A percentile compares a stretch with the other conserved stretches of the same genome.
Conservation (phyloP, 805 yeast species). For the Metschnikowia gelsemii region DNA sequence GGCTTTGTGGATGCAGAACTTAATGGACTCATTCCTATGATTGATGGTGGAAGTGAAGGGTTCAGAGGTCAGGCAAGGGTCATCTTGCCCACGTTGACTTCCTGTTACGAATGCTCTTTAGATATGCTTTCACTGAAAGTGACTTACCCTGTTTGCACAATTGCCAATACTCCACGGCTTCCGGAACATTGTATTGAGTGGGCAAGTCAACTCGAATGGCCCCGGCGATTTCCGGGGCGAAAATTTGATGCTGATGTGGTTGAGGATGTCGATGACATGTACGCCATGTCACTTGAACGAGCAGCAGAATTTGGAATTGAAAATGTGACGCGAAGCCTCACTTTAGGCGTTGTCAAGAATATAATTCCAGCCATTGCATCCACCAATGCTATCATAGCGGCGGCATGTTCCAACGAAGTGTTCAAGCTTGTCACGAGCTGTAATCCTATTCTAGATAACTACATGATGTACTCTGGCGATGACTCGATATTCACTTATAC, state of each 20-base stretch:
- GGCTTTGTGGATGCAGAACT: conserved; percentile 54
- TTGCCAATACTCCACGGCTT: conserved; percentile 89
- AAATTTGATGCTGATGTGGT: conserved; percentile 68
- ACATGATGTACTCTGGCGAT: conserved; percentile 85
- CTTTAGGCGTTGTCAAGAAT: conserved; percentile 85
- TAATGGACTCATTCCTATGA: conserved; percentile 44
- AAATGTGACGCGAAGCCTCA: conserved; percentile 71
- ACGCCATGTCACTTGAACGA: conserved; percentile 50
- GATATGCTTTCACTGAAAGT: conserved; percentile 63
- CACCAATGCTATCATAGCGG: conserved; percentile 90
- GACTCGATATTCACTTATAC: conserved; percentile 74
- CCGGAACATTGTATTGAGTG: conserved; percentile 96
- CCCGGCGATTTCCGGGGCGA: conserved; percentile 42
- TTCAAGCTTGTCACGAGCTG: conserved; percentile 73
- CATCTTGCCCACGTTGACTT: conserved; percentile 77
- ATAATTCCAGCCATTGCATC: conserved; percentile 94
- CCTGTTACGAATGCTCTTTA: conserved; percentile 92
- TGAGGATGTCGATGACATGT: conserved; percentile 65
- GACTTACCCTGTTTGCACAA: conserved; percentile 88
- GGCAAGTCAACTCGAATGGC: conserved; percentile 80
- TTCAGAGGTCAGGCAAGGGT: conserved; percentile 88
- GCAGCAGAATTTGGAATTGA: conserved; percentile 65
- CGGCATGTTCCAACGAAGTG: conserved; percentile 82
- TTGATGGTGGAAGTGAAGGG: conserved; percentile 97
- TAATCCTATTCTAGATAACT: conserved; percentile 67